Evolutionary conservation across 805 yeast species (phyloP).

Genomic region (Cyberlindnera mississippiensis): DNA sequence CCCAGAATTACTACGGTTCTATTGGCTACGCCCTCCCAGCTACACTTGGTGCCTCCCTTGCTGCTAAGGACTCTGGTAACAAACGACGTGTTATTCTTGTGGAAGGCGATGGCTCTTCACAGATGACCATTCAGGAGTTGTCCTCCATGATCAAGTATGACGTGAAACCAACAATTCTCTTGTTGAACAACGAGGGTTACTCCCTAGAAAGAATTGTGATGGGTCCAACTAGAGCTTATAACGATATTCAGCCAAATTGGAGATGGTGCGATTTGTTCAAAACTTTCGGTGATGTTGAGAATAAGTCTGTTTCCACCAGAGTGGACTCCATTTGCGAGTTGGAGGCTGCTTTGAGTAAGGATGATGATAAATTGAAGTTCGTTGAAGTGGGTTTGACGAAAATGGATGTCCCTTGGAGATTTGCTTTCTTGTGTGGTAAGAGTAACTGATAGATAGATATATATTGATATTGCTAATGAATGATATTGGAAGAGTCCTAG

Average conservation of each 20-base stretch:
- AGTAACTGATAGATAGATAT: too few relatives aligned
- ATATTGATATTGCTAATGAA: too few relatives aligned
- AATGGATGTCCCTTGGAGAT: slow-evolving; percentile 65
- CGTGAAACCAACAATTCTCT: slow-evolving; percentile 62
- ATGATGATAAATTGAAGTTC: slow-evolving; percentile 52
- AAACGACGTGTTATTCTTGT: slow-evolving; percentile 59
- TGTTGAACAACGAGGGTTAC: slow-evolving; percentile 70
- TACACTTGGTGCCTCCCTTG: slow-evolving; percentile 62
- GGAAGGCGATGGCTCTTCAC: slow-evolving; percentile 75
- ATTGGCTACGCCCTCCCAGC: slow-evolving; percentile 71
- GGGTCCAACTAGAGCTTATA: slow-evolving; percentile 61
- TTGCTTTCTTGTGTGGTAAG: too few relatives aligned
- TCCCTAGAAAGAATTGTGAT: slow-evolving; percentile 73
- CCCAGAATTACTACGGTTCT: slow-evolving; percentile 75
- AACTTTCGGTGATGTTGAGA: slow-evolving; percentile 45
- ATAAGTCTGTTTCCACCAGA: slow-evolving; percentile 49
- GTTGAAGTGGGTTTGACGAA: slow-evolving; percentile 65
- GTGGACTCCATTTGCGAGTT: slow-evolving; percentile 57
- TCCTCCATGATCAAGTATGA: slow-evolving; percentile 66
- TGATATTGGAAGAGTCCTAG: too few relatives aligned
- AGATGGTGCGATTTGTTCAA: slow-evolving; percentile 54
- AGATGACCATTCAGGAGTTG: slow-evolving; percentile 69
- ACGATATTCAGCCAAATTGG: slow-evolving; percentile 69
- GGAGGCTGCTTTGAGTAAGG: slow-evolving; percentile 44
- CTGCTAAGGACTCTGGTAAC: slow-evolving; percentile 60